Evolutionary conservation across 805 yeast genomes (phyloP), one percentile per base, ranked within the genome.

Genomic region (Ogataea paraovalis): DNA sequence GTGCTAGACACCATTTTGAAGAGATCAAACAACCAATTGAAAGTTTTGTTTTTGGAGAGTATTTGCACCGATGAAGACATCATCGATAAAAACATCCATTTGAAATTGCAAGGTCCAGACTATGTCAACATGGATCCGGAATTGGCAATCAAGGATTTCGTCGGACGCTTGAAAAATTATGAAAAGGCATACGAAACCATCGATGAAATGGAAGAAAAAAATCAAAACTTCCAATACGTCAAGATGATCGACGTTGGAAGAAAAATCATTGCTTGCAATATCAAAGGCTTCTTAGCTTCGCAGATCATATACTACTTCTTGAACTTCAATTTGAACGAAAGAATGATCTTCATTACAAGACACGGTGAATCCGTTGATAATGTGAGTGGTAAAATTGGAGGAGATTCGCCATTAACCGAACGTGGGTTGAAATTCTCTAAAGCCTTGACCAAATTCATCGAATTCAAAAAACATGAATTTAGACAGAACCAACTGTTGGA

Each of bases 171-270:
- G 52, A 69, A 74, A 38, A 92, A 92, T 61, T 92, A 92, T 63
- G 92, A 90, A 62, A 80, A 76, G 60, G 97, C 91, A 0, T 92
- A 92, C 66, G 89, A 94, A 65, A 85, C 97, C 0, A 84, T 92
- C 27, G 92, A 84, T 40, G 78, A 73, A 18, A 92, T 85, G 56
- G 92, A 85, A 60, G 79, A 78, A 46, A 71, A 74, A 40, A 70
- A 85, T 36, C 76, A 73, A 16, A 79, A 79, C 13, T 82, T 82
- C 58, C 97, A 88, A 63, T 94, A 90, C 59, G 87, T 91, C 54
- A 90, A 92, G 66, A 90, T 92, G 96, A 89, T 92, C 47, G 92
- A 92, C 65, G 97, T 91, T 10, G 98, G 99, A 7, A 82, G 87
- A 59, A 94, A 92, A 65, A 89, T 92, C 36, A 95, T 92, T 45